Evolutionary conservation across 129 eudicot genomes (phyloP).

Genomic region (Flaveria bidentis): DNA sequence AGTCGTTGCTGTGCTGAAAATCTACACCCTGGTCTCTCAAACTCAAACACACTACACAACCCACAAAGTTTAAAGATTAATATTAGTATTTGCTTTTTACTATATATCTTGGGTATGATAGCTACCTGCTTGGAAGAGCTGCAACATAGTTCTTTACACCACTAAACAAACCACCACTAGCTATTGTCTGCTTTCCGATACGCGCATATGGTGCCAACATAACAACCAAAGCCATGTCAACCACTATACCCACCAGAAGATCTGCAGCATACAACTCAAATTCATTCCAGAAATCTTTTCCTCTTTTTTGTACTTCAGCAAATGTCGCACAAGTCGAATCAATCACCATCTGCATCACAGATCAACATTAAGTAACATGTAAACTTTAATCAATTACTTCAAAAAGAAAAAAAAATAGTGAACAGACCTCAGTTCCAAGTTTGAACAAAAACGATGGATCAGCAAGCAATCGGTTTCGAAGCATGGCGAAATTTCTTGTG

Average conservation of each 20-base stretch:
- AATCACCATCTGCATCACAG: constrained; percentile 64
- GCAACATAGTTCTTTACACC: constrained; percentile 53
- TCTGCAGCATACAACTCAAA: constrained; percentile 93
- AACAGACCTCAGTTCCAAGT: constrained; percentile 91
- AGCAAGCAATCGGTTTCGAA: constrained; percentile 86
- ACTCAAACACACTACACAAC: constrained; percentile 80
- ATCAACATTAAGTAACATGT: background rate
- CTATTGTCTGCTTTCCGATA: constrained; percentile 66
- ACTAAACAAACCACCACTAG: constrained; percentile 64
- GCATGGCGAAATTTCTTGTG: constrained; percentile 67
- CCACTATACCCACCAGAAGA: constrained; percentile 89
- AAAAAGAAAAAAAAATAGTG: background rate
- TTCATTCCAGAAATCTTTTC: constrained; percentile 95
- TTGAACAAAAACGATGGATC: constrained; percentile 92
- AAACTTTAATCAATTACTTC: background rate
- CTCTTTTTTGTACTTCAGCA: constrained; percentile 93
- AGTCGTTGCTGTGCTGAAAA: constrained; percentile 83
- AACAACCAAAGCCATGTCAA: constrained; percentile 90
- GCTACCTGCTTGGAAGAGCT: constrained; percentile 93
- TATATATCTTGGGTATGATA: background rate
- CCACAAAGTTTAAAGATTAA: background rate
- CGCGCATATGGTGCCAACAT: constrained; percentile 95
- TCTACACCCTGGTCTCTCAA: constrained; percentile 85
- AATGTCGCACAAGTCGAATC: constrained; percentile 97
- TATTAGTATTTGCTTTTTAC: background rate